Base-by-base conservation (phyloP, 2,329 filamentous ascomycete genomes). In the Pseudogymnoascus sp. region DNA sequence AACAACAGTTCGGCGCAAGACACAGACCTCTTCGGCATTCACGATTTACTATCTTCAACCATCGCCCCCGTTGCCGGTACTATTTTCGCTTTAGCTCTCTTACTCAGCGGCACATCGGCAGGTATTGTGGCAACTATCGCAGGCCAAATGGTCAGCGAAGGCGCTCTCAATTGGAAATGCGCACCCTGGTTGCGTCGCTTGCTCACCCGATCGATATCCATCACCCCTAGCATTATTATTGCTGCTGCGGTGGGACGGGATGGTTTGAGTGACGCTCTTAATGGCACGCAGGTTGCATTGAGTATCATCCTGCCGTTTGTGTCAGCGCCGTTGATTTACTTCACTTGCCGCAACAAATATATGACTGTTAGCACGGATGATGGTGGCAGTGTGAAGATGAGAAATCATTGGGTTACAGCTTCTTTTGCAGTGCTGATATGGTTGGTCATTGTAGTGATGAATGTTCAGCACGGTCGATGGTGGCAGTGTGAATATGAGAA, bases 221-320 rank as follows among this genome's bases (percentile, higher is more conserved):
- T 66, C 63, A 60, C 63, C 44, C 64, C 64, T 1, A 61, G 61
- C 37, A 66, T 66, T 29, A 64, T 64, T 58, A 64, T 64, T 59
- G 44, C 44, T 24, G 10, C 11, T 63, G 2, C 61, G 61, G 37
- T 31, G 63, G 39, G 58, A 63, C 0, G 47, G 44, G 5, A 63
- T 59, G 9, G 62, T 62, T 33, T 65, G 44, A 31, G 62, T 65
- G 37, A 36, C 9, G 50, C 63, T 2, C 60, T 66, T 6, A 63
- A 63, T 36, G 63, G 39, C 2, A 64, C 63, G 47, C 64, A 66
- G 10, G 64, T 66, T 17, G 61, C 64, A 6, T 61, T 66, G 4
- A 63, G 61, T n/a, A 64, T 65, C 35, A 65, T 63, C 26, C 64
- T 67, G 9, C 64, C 64, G 47, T 66, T 69, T 47, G 65, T 65